Percentiles rank a stretch among this genome's conserved stretches.
phyloP scores from a whole-genome alignment of 768 basidiomycete genomes.

The Daedalea quercina region DNA sequence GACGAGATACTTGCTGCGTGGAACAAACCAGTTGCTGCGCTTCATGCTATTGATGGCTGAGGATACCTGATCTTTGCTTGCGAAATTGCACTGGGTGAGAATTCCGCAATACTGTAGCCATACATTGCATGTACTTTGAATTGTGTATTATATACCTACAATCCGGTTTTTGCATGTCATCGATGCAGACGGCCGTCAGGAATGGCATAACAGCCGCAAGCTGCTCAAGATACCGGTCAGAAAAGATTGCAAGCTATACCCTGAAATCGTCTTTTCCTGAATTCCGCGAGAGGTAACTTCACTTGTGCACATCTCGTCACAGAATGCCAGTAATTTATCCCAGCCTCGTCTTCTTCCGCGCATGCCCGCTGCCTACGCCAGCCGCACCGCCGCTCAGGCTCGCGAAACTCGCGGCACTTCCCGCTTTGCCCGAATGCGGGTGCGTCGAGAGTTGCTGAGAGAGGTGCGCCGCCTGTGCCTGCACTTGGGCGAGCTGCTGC shows the following conservation, averaged over 20 bases:
- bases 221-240: too few relatives aligned
- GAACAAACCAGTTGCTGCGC: slow-evolving; percentile 18
- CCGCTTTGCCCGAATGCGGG: slow-evolving; percentile 27
- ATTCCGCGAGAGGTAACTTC: too few relatives aligned
- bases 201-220: too few relatives aligned
- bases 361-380: slow-evolving; percentile 35
- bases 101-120: too few relatives aligned
- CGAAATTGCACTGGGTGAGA: too few relatives aligned
- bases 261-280: too few relatives aligned
- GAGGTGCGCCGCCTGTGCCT: slow-evolving; percentile 41
- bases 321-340: slow-evolving; percentile 23
- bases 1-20: slow-evolving; percentile 61
- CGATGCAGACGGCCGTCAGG: too few relatives aligned
- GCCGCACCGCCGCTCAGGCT: slow-evolving; percentile 52
- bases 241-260: too few relatives aligned
- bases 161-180: too few relatives aligned
- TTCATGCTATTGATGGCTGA: neutral
- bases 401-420: slow-evolving; percentile 57
- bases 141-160: too few relatives aligned
- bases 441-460: slow-evolving; percentile 12
- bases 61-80: neutral
- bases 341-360: slow-evolving; percentile 57
- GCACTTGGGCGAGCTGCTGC: slow-evolving; percentile 33
- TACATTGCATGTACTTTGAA: too few relatives aligned
- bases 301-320: too few relatives aligned